phyloP scores from a whole-genome alignment of 768 basidiomycete species.

The Hericium erinaceus region DNA sequence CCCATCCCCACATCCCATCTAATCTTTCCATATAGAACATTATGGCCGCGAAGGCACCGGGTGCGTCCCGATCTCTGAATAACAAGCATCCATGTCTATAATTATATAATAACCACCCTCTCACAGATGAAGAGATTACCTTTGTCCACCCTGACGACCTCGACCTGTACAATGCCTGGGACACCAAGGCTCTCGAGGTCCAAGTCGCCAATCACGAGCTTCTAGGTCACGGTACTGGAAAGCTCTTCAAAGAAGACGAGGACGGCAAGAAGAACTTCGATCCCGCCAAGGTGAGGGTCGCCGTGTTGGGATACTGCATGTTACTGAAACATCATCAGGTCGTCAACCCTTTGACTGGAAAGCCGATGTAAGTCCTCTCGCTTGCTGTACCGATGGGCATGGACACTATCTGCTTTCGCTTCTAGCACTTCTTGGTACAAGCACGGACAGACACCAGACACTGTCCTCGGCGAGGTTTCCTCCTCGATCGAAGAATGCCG shows the following conservation, averaged over 20 bases:
- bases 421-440: constrained; percentile 78
- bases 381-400: background rate
- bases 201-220: constrained; percentile 90
- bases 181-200: constrained; percentile 69
- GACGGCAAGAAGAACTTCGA: constrained; percentile 82
- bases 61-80: constrained; percentile 27
- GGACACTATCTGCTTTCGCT: background rate
- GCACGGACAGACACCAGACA: constrained; percentile 74
- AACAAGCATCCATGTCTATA: background rate
- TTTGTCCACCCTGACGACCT: constrained; percentile 78
- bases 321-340: constrained; percentile 32
- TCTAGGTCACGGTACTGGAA: constrained; percentile 79
- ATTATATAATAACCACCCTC: background rate
- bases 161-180: constrained; percentile 69
- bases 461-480: constrained; percentile 78
- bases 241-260: constrained; percentile 66
- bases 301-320: background rate
- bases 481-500: constrained; percentile 91
- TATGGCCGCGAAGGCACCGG: constrained; percentile 78
- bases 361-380: constrained; percentile 45
- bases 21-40: constrained; percentile 48
- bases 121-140: constrained; percentile 65
- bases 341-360: constrained; percentile 73
- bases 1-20: background rate
- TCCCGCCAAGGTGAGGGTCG: constrained; percentile 38